A percentile compares a stretch with the other conserved stretches of the same genome.
These are phyloP conservation scores for Leucosporidium scottii DNA, from an alignment of 768 basidiomycete genomes.

Conservation along the genomic window DNA sequence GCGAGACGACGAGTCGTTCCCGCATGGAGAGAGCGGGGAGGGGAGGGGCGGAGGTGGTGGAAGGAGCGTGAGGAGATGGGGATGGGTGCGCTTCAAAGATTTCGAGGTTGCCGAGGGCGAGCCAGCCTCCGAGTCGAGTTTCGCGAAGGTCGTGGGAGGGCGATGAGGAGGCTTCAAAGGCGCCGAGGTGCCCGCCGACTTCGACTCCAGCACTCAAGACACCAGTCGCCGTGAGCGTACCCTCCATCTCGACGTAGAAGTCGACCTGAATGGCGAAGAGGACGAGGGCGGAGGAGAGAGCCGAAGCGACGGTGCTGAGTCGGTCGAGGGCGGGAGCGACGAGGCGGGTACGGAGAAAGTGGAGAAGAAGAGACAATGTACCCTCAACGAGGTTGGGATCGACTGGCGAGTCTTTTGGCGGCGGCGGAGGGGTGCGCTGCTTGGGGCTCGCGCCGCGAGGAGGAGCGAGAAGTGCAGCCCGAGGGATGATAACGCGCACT, in stretches of 20 bases:
- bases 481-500: slow-evolving; percentile 4
- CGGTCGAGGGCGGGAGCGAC: background rate
- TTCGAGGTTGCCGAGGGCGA: background rate
- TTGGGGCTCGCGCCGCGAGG: background rate
- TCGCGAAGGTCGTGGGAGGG: background rate
- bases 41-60: background rate
- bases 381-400: too few species aligned
- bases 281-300: background rate
- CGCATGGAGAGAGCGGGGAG: slow-evolving; percentile 5
- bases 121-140: slow-evolving; percentile 2
- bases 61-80: background rate
- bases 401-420: background rate
- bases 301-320: background rate
- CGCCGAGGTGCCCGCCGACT: background rate
- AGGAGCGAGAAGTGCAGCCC: background rate
- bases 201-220: too few species aligned
- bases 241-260: background rate
- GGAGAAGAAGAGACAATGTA: background rate
- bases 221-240: background rate
- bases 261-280: slow-evolving; percentile 3
- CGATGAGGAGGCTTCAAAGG: background rate
- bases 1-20: background rate
- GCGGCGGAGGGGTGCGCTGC: background rate
- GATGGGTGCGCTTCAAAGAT: background rate
- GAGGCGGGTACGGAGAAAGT: background rate